Evolutionary conservation across 2,329 filamentous ascomycete genomes (phyloP), one percentile per base, ranked within the genome.

Genomic region (Nakataea oryzae): DNA sequence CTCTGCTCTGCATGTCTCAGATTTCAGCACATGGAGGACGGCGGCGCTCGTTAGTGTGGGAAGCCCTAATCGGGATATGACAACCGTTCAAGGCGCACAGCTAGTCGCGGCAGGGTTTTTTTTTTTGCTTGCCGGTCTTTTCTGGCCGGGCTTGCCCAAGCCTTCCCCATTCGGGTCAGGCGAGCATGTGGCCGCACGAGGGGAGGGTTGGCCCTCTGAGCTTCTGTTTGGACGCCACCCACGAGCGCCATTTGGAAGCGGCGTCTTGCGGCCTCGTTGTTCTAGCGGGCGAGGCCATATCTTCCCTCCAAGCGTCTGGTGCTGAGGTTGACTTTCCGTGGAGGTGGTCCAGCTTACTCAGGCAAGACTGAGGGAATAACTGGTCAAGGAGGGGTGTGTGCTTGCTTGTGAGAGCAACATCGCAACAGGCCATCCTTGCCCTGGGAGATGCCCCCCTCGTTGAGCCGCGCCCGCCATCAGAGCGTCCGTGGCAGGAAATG

Each of bases 1-100:
- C 34, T 30, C 26, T 41, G 34, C 54, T 41, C 41, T 27, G 34
- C 13, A 60, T 60, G 58, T 60, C 58, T 60, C 54, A 60, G 58
- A 60, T 60, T 60, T 17, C 24, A n/a, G 34, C 58, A 28, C 32
- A 54, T 29, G 58, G 34, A 9, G 13, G 27, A 27, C 26, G 58
- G 58, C 28, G 41, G 54, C 12, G 58, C 34, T 54, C 41, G 34
- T 29, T 17, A 29, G n/a, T 27, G 17, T 54, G 34, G 26, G 58
- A 21, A 7, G 26, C 13, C 58, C 32, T 21, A 54, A 50, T 50
- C 17, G 54, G 12, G 58, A 60, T 28, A 28, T n/a, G 47, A 30
- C 34, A 5, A 14, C 55, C 28, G 24, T 26, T 28, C 5, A 13
- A 17, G n/a, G 21, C 17, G 26, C 54, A 54, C 28, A 60, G 41